Conservation (phyloP, 1,284 basidiomycete genomes). For the Puccinia horiana region DNA sequence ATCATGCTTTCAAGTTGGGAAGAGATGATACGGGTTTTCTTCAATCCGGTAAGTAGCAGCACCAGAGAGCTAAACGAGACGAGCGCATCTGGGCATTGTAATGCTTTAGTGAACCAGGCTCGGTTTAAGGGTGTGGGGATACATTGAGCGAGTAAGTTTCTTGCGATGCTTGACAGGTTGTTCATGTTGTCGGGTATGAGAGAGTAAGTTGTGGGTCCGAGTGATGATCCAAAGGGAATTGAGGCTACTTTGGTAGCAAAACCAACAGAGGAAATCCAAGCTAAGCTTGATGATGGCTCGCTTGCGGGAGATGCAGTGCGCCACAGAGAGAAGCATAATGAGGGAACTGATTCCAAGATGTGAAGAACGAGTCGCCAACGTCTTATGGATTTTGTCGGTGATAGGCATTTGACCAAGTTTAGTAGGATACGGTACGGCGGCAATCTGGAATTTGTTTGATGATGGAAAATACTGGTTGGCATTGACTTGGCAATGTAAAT, state of each 20-base stretch:
- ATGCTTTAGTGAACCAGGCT: constrained; percentile 44
- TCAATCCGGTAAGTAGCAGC: constrained; percentile 38
- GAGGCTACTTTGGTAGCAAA: constrained; percentile 47
- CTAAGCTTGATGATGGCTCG: constrained; percentile 35
- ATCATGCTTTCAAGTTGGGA: constrained; percentile 11
- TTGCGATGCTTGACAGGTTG: constrained; percentile 25
- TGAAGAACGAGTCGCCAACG: constrained; percentile 39
- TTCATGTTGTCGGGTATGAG: constrained; percentile 2
- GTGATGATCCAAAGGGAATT: constrained; percentile 5
- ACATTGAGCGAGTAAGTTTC: constrained; percentile 47
- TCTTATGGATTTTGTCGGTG: constrained; percentile 34
- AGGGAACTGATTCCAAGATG: constrained; percentile 28
- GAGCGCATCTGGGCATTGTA: constrained; percentile 34
- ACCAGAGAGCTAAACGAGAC: constrained; percentile 37
- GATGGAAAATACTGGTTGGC: constrained; percentile 29
- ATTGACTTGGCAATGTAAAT: constrained; percentile 17
- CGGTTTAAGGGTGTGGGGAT: constrained; percentile 45
- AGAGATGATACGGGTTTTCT: constrained; percentile 34
- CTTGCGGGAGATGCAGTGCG: constrained; percentile 32
- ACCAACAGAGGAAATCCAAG: constrained; percentile 48
- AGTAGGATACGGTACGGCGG: constrained; percentile 37
- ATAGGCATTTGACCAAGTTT: constrained; percentile 35
- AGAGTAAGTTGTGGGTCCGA: not conserved
- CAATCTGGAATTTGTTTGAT: constrained; percentile 34
- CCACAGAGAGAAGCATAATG: constrained; percentile 42